Base-by-base conservation (phyloP, 176 grass and related monocot genomes). In the Puya raimondii region DNA sequence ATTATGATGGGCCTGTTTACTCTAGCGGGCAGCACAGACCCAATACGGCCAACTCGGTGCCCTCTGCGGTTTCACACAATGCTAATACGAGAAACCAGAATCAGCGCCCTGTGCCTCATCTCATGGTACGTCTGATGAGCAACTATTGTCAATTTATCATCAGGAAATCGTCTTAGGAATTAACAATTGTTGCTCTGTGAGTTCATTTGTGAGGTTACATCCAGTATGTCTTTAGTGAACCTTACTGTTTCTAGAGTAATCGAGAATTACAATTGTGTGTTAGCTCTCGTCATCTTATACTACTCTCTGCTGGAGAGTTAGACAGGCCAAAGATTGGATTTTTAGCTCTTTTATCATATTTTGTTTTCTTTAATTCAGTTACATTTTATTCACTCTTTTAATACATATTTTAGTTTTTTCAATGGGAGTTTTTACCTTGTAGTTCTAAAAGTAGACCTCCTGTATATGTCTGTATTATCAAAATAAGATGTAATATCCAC, bases 1-100 rank as follows among this genome's bases (percentile, higher is more conserved):
- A 85, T 88, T 91, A 79, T 23, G 92, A 96, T 66, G 80, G 80
- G 42, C 52, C 88, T 49, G 64, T 78, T 23, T 89, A 91, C 73
- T 71, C 88, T 12, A 91, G 68, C 72, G 88, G 73, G 68, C 86
- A 92, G 67, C 88, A 87, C 57, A 78, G 76, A 74, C 77, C 89
- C 75, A 81, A 16, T 61, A 61, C 72, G 78, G 59, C 81, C 42
- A 87, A 75, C 74, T 75, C 86, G 47, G 56, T 87, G 50, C 81
- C 81, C 83, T 70, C 86, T 21, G 76, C 81, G 2, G 63, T 76
- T 33, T 87, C 76, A 67, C 85, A 89, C 76, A 76, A 63, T 80
- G 72, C 70, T 23, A 89, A 77, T 63, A 78, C 76, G 20, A 87
- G 80, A 82, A 92, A 47, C 85, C 86, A 89, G 76, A 85, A 79